A percentile compares a stretch with the other conserved stretches of the same genome.
Evolutionary conservation across 331 rosid species (phyloP).

Genomic region (Cydonia oblonga): DNA sequence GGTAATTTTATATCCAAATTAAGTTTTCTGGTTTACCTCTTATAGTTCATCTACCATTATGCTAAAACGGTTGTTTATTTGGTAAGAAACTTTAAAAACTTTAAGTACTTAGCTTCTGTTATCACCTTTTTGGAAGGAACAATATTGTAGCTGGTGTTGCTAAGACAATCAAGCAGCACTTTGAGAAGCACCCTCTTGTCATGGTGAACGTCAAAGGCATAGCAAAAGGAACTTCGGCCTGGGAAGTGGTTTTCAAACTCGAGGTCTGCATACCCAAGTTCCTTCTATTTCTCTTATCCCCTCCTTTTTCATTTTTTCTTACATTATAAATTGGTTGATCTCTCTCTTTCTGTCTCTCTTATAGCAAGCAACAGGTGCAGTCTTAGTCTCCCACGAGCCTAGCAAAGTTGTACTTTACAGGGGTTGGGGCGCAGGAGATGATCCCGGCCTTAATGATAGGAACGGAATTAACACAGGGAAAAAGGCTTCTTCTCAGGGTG

Average conservation of each 20-base stretch:
- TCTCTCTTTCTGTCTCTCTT: slow-evolving; percentile 3
- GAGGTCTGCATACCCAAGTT: slow-evolving; percentile 44
- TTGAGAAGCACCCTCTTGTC: slow-evolving; percentile 66
- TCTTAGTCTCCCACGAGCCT: slow-evolving; percentile 84
- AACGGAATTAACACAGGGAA: not conserved
- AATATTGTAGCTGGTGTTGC: slow-evolving; percentile 68
- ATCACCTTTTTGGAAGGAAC: slow-evolving; percentile 49
- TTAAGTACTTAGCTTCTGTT: not conserved
- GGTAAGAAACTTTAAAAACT: not conserved
- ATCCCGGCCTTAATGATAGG: not conserved
- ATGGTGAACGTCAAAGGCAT: slow-evolving; percentile 11
- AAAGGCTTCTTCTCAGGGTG: slow-evolving; percentile 20
- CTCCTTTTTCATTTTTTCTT: not conserved
- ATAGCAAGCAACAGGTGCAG: slow-evolving; percentile 72
- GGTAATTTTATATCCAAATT: slow-evolving; percentile 36
- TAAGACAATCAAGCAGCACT: slow-evolving; percentile 57
- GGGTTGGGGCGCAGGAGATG: slow-evolving; percentile 73
- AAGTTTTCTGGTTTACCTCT: slow-evolving; percentile 1
- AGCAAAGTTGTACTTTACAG: slow-evolving; percentile 59
- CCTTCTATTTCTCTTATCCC: slow-evolving; percentile 2
- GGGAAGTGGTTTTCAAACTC: slow-evolving; percentile 61
- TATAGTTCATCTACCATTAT: not conserved
- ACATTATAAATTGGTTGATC: not conserved
- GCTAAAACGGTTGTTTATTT: not conserved
- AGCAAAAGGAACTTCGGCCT: slow-evolving; percentile 57